Evolutionary conservation across 73 alveolate genomes (phyloP), one percentile per base, ranked within the genome.

Genomic region (Paramecium caudatum): DNA sequence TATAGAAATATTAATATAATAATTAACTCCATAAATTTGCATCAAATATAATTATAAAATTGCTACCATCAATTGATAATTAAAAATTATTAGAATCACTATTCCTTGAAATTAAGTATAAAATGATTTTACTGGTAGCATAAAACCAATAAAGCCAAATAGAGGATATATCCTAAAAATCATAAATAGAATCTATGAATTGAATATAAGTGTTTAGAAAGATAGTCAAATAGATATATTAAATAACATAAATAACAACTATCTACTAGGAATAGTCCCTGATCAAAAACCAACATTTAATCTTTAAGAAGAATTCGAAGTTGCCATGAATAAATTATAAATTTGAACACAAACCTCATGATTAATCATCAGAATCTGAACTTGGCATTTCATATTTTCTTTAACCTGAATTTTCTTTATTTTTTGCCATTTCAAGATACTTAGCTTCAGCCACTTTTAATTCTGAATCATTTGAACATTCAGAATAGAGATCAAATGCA

Each of bases 401-500:
- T 41, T 74, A 21, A n/a, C 47, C 47, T 0, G 39, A 21, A 37
- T 30, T 36, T 15, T 65, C 83, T 16, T 65, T 65, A n/a, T 36
- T 39, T 45, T 5, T 1, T 2, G 88, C 88, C 62, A 45, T 74
- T 2, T 37, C 49, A 10, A 86, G 32, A 86, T 86, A 86, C 80
- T 41, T 86, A 34, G 37, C 7, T 41, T 70, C 93, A 8, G 93
- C 93, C 7, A 15, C 81, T 41, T 39, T 78, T 27, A 86, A 86
- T 62, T 86, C 87, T 23, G 61, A 34, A 62, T 70, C 74, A 86
- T 80, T 86, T 13, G 9, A 10, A 65, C 93, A 63, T 12, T 78
- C 45, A 27, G 63, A 16, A 63, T 86, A 86, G 7, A 62, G 36
- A 34, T 94, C 96, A 45, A 97, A 96, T 25, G 94, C 90, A 63